Evolutionary conservation across 345 rosid genomes (phyloP).

Genomic region (Noccaea bulbosa): DNA sequence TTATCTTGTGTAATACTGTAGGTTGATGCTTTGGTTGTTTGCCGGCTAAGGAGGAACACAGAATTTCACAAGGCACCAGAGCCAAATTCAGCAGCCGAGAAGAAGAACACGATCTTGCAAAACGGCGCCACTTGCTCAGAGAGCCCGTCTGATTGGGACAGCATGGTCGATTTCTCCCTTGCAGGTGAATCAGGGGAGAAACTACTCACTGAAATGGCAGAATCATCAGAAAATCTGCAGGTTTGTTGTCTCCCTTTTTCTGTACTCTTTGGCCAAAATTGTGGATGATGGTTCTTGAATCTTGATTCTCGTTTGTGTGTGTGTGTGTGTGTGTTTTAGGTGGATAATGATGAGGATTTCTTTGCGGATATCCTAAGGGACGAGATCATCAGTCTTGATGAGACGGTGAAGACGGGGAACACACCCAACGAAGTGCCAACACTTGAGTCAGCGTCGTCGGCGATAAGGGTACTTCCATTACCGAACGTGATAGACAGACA

Average conservation of each 20-base stretch:
- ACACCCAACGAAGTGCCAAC: constrained; percentile 32
- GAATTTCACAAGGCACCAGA: constrained; percentile 51
- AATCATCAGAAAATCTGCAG: constrained; percentile 39
- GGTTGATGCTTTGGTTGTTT: constrained; percentile 81
- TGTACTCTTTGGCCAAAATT: not conserved
- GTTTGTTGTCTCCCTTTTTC: constrained; percentile 39
- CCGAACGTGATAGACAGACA: constrained; percentile 39
- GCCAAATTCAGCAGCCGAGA: constrained; percentile 16
- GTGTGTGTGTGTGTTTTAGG: constrained; percentile 44
- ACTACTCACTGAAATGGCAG: constrained; percentile 30
- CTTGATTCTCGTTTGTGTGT: not conserved
- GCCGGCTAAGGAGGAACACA: constrained; percentile 67
- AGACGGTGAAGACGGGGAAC: constrained; percentile 22
- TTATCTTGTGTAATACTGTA: constrained; percentile 2
- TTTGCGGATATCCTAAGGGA: constrained; percentile 78
- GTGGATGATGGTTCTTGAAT: not conserved
- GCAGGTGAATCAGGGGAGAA: constrained; percentile 32
- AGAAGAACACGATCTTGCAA: constrained; percentile 18
- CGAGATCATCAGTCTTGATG: constrained; percentile 75
- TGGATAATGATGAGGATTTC: constrained; percentile 50
- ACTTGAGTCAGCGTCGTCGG: constrained; percentile 36
- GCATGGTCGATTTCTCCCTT: constrained; percentile 40
- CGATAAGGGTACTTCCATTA: constrained; percentile 37
- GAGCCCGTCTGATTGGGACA: constrained; percentile 35
- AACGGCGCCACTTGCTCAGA: constrained; percentile 18